phyloP scores from a whole-genome alignment of 2,329 filamentous ascomycete species.

The Remersonia thermophila region DNA sequence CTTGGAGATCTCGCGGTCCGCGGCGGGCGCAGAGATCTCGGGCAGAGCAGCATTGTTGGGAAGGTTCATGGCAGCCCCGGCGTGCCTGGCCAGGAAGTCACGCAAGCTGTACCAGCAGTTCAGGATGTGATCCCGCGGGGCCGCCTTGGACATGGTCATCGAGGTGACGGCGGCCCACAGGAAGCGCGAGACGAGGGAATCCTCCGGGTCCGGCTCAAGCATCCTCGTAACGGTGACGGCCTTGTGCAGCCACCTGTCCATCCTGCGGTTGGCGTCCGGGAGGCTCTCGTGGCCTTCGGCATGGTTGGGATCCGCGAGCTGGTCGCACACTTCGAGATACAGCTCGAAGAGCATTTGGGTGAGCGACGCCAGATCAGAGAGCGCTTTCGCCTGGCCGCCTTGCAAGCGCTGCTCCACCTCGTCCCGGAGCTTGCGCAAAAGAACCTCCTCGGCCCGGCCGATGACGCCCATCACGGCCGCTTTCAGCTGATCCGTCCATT shows the following conservation, averaged over 20 bases:
- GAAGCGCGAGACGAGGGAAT: conserved; percentile 37
- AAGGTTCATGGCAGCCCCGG: conserved; percentile 41
- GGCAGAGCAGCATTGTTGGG: conserved; percentile 84
- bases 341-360: conserved; percentile 50
- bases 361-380: conserved; percentile 29
- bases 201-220: conserved; percentile 22
- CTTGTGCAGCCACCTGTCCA: conserved; percentile 40
- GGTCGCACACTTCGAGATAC: conserved; percentile 48
- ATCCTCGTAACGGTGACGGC: conserved; percentile 33
- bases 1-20: conserved; percentile 83
- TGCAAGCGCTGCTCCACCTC: conserved; percentile 30
- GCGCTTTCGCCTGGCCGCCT: background rate
- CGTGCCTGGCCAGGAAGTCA: conserved; percentile 33
- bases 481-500: conserved; percentile 49
- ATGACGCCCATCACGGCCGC: conserved; percentile 44
- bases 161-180: conserved; percentile 45
- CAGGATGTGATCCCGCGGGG: conserved; percentile 43
- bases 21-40: conserved; percentile 68
- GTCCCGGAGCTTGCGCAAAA: conserved; percentile 32
- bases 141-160: conserved; percentile 39
- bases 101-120: conserved; percentile 47
- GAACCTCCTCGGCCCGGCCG: conserved; percentile 32
- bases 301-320: conserved; percentile 44
- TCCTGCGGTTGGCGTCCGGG: conserved; percentile 33
- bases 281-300: conserved; percentile 34